Conservation (phyloP, 2,329 filamentous ascomycete genomes). For the Calonectria henricotiae region DNA sequence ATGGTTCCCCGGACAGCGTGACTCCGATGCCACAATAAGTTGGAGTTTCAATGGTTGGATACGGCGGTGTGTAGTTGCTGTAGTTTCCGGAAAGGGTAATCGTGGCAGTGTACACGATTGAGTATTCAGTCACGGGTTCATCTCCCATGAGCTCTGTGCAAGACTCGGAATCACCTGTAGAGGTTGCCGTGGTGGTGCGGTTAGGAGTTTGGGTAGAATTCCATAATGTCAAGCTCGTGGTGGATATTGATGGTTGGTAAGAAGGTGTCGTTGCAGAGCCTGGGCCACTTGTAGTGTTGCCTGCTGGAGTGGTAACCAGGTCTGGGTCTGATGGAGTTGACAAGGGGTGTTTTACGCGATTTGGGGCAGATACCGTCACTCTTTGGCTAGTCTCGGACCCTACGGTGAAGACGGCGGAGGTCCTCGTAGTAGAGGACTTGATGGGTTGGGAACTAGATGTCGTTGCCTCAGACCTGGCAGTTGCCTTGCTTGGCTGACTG, state of each 20-base stretch:
- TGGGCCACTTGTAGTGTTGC: not conserved
- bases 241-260: constrained; percentile 11
- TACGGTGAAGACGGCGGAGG: not conserved
- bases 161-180: constrained; percentile 43
- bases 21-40: constrained; percentile 57
- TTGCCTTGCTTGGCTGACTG: not conserved
- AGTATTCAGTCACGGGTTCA: constrained; percentile 60
- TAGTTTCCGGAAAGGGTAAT: constrained; percentile 66
- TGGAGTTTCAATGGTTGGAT: constrained; percentile 60
- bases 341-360: not conserved
- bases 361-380: not conserved
- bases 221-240: constrained; percentile 37
- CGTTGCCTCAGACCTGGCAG: not conserved
- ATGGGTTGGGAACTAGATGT: not conserved
- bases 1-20: not conserved
- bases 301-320: not conserved
- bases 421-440: not conserved
- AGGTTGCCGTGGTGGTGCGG: constrained; percentile 38
- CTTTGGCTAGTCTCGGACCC: not conserved
- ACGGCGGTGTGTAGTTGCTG: constrained; percentile 66
- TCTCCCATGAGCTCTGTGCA: constrained; percentile 56
- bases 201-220: constrained; percentile 42
- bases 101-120: constrained; percentile 67
- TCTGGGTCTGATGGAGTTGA: not conserved
- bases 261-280: constrained; percentile 16